Conservation (phyloP, 805 yeast species). For the Candida xyloterini region DNA sequence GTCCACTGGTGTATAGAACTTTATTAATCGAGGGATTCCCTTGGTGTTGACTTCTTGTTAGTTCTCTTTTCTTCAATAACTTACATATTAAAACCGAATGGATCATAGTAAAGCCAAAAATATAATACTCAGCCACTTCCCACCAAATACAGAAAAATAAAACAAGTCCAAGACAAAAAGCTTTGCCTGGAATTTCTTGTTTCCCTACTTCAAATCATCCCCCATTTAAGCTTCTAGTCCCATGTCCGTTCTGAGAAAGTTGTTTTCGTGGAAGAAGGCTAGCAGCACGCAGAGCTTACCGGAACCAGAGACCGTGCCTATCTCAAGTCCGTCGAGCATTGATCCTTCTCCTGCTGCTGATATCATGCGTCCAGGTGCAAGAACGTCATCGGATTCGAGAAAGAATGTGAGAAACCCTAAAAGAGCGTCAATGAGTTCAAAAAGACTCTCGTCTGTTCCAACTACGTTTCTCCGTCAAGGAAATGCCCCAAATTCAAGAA, state of each 20-base stretch:
- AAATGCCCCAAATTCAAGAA: constrained; percentile 14
- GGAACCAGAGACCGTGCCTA: background rate
- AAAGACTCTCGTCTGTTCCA: constrained; percentile 30
- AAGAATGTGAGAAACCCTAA: constrained; percentile 4
- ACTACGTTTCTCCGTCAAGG: constrained; percentile 31
- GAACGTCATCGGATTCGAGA: constrained; percentile 7
- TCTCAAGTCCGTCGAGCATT: background rate
- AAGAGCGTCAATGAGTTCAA: constrained; percentile 13
- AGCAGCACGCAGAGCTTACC: constrained; percentile 3
- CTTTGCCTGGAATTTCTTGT: too few species aligned
- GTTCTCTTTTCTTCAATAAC: constrained; percentile 1
- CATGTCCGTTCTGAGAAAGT: constrained; percentile 8
- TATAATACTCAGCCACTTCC: constrained; percentile 4
- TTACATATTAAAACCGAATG: constrained; percentile 28
- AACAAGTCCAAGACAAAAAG: background rate
- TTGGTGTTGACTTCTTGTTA: constrained; percentile 67
- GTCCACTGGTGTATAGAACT: constrained; percentile 91
- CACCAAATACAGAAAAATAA: constrained; percentile 6
- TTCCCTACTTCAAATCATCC: background rate
- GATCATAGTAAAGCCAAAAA: constrained; percentile 21
- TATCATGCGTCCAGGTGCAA: background rate
- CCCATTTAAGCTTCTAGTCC: too few species aligned
- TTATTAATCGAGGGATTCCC: constrained; percentile 84
- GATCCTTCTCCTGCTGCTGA: background rate
- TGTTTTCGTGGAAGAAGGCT: constrained; percentile 9